Base-by-base conservation (phyloP, 148 eudicot species). In the Vaccinium corymbosum region DNA sequence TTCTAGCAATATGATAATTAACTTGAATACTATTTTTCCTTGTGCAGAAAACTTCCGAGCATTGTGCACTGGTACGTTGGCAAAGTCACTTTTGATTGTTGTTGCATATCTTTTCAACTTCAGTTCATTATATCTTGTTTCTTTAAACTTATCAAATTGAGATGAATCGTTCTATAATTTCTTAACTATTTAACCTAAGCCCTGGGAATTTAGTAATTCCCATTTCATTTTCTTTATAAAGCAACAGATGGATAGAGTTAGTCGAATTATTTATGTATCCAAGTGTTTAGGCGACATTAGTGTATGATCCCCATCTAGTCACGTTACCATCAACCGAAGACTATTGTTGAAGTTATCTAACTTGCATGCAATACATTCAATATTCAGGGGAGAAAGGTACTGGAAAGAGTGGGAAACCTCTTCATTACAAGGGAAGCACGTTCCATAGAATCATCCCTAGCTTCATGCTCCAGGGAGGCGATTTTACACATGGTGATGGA, bases 391-490 rank as follows among this genome's bases (percentile, higher is more conserved):
- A 97, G 94, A 95, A 95, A 88, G 99, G 99, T 80, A 51, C 79
- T 29, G 97, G 95, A 81, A 95, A 95, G 86, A 86, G 88, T 61
- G 99, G 99, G 72, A 95, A 95, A 81, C 98, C 98, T 35, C 92
- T 97, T 75, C 99, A 97, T 85, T 97, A 89, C 95, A 97, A 97
- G 84, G 99, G 98, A 74, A 95, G 98, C 88, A 80, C 76, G 64
- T 95, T 97, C 90, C 99, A 97, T 64, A 91, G 99, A 78, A 95
- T 97, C 83, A 97, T 97, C 73, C 98, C 99, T 22, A 94, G 95
- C 89, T 97, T 97, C 86, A 97, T 97, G 99, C 77, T 95, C 84
- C 99, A 97, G 86, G 99, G 98, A 79, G 99, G 99, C 85, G 99
- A 97, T 85, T 97, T 97, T 85, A 97, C 99, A 66, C 95, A 81